Percentiles rank a stretch among this genome's conserved stretches.
These are phyloP conservation scores for Globisporangium mamillatum DNA, from an alignment of 352 stramenopile genomes.

Conservation along the genomic window DNA sequence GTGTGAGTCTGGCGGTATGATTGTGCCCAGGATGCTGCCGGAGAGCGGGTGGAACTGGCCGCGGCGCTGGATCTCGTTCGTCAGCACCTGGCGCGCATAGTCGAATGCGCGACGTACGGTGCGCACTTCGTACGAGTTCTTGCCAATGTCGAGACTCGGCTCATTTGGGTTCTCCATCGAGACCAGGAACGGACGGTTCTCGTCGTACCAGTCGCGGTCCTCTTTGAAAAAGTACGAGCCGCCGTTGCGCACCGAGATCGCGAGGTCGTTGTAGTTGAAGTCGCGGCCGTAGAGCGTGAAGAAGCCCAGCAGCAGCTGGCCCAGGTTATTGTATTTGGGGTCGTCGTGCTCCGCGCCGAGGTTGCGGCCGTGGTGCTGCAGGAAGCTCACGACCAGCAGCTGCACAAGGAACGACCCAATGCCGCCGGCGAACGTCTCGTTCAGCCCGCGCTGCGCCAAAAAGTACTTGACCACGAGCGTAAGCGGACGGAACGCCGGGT, in stretches of 20 bases:
- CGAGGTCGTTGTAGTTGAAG: constrained; percentile 93
- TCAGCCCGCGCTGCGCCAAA: constrained; percentile 89
- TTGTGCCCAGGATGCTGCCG: constrained; percentile 70
- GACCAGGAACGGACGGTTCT: constrained; percentile 80
- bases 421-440: constrained; percentile 94
- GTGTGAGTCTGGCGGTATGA: constrained; percentile 69
- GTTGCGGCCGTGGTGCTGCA: constrained; percentile 87
- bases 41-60: constrained; percentile 60
- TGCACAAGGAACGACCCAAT: constrained; percentile 93
- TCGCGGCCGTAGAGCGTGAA: constrained; percentile 93
- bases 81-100: constrained; percentile 67
- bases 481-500: constrained; percentile 90
- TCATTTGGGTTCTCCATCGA: constrained; percentile 95
- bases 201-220: constrained; percentile 62
- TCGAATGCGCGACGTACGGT: constrained; percentile 91
- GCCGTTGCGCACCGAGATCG: constrained; percentile 91
- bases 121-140: constrained; percentile 91
- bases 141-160: constrained; percentile 87
- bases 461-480: constrained; percentile 96
- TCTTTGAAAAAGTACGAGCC: constrained; percentile 93
- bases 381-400: constrained; percentile 94
- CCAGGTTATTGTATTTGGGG: constrained; percentile 87
- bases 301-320: constrained; percentile 92
- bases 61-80: constrained; percentile 69
- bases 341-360: constrained; percentile 53